These are phyloP conservation scores for Sclerotinia borealis DNA, from an alignment of 2,329 filamentous ascomycete genomes.

Conservation along the genomic window DNA sequence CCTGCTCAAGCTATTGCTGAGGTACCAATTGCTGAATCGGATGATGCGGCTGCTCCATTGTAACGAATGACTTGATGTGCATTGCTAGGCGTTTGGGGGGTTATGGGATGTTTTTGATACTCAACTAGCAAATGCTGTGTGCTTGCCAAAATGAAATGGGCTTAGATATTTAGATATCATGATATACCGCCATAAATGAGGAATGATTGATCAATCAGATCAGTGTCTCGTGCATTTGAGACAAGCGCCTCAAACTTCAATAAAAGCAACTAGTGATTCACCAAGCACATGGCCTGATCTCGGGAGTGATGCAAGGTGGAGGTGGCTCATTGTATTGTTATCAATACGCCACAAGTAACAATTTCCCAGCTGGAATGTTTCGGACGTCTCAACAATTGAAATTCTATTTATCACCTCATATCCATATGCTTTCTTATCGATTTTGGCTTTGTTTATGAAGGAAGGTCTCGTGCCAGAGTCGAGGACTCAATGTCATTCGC, in stretches of 20 bases:
- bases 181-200: not conserved
- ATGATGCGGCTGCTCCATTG: slow-evolving; percentile 23
- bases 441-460: not conserved
- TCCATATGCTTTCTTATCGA: not conserved
- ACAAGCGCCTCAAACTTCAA: not conserved
- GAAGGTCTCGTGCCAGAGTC: not conserved
- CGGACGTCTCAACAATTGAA: not conserved
- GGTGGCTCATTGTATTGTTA: slow-evolving; percentile 2
- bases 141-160: not conserved
- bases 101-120: slow-evolving; percentile 3
- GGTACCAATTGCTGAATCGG: slow-evolving; percentile 27
- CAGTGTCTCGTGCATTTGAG: not conserved
- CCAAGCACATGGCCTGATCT: not conserved
- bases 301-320: slow-evolving; percentile 4
- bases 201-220: slow-evolving; percentile 9
- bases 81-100: slow-evolving; percentile 17
- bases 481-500: not conserved
- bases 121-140: slow-evolving; percentile 1
- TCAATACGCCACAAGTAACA: not conserved
- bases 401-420: not conserved
- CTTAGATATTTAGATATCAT: slow-evolving; percentile 3
- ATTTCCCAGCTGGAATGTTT: slow-evolving; percentile 5
- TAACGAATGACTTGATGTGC: slow-evolving; percentile 12
- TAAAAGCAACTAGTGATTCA: not conserved
- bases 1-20: slow-evolving; percentile 24